phyloP scores from a whole-genome alignment of 2,329 filamentous ascomycete genomes.

The Rutstroemia sp. region DNA sequence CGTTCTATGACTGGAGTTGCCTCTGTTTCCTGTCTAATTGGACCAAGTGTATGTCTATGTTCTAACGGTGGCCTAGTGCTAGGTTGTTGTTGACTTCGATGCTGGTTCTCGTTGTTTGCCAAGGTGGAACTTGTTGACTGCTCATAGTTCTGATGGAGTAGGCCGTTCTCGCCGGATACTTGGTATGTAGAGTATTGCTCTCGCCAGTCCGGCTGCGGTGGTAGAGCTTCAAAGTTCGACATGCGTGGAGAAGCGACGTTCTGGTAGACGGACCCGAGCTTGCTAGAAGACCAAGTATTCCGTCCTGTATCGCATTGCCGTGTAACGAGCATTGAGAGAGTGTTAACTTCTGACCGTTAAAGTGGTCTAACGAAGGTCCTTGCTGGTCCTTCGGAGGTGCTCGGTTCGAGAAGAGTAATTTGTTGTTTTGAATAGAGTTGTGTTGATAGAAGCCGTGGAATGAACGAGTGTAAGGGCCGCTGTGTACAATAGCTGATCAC shows the following conservation, averaged over 20 bases:
- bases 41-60: conserved; percentile 27
- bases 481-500: conserved; percentile 22
- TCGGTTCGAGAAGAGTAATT: neutral
- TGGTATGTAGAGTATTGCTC: conserved; percentile 30
- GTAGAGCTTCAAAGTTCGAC: conserved; percentile 31
- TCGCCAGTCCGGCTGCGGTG: conserved; percentile 31
- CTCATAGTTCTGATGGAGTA: conserved; percentile 24
- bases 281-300: conserved; percentile 32
- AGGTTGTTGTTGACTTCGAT: conserved; percentile 14
- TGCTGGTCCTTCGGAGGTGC: neutral
- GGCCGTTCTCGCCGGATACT: conserved; percentile 24
- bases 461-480: conserved; percentile 28
- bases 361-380: neutral
- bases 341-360: conserved; percentile 15
- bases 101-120: conserved; percentile 13
- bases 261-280: conserved; percentile 29
- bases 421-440: neutral
- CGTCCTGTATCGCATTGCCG: conserved; percentile 32
- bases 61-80: conserved; percentile 22
- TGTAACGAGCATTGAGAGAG: conserved; percentile 32
- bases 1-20: conserved; percentile 22
- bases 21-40: conserved; percentile 21
- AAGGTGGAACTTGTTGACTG: conserved; percentile 21
- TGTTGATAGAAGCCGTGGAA: conserved; percentile 18
- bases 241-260: conserved; percentile 30